Base-by-base conservation (phyloP, 1,284 basidiomycete species). In the Butyriboletus appendiculatus region DNA sequence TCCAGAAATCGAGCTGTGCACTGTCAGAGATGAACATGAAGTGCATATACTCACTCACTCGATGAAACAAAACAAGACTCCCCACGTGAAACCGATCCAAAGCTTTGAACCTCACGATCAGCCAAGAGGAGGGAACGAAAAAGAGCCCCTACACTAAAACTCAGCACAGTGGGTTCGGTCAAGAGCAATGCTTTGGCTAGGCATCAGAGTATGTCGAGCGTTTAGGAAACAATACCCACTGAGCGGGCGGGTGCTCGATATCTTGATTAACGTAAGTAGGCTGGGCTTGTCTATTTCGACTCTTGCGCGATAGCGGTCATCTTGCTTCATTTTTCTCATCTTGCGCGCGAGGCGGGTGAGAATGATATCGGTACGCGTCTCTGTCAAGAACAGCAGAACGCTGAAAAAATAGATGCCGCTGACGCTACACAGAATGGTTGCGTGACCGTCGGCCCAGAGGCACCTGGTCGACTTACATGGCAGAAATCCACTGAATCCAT, bases 401-500 rank as follows among this genome's bases (percentile, higher is more conserved):
- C 63, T 41, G 15, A 73, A 15, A 32, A 73, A 63, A 44, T 70
- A 70, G 11, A 73, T 48, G 11, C 72, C 74, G 9, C 69, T 60
- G 49, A 73, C 58, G 20, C 78, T 80, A 50, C 18, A 51, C 45
- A 32, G 12, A 18, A 20, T 20, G 14, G 4, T 57, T 24, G 11
- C 12, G 10, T 49, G 47, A 43, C 4, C 8, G 22, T 45, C 24
- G 8, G 34, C 8, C n/a, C 1, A 20, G 38, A 43, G 16, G 12
- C 5, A 34, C 10, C 4, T 15, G 3, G 18, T 33, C 18, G 46
- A 44, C 76, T 54, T 41, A 78, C 77, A 80, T 82, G 52, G 79
- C 69, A 57, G 81, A 77, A n/a, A 88, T 76, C 83, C 84, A 86
- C 63, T 85, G 81, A 20, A 87, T 85, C 85, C 86, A 88, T 15